phyloP scores from a whole-genome alignment of 306 rosid species.

The Vigna radiata region DNA sequence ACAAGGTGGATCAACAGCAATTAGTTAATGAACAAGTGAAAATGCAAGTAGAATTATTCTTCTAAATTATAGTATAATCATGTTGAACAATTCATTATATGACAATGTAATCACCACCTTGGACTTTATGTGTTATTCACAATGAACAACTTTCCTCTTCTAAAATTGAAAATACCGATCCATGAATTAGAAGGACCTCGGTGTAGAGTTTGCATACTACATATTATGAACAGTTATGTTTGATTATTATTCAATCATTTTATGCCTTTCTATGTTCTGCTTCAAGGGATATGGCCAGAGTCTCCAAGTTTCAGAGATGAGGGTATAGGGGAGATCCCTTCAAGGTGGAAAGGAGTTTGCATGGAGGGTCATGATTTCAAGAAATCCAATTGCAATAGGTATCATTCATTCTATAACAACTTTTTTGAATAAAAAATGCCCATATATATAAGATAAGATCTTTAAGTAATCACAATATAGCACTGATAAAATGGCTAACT shows the following conservation, averaged over 20 bases:
- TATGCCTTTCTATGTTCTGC: constrained; percentile 24
- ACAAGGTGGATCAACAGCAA: neutral
- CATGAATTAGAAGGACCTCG: neutral
- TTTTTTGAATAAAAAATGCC: neutral
- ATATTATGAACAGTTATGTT: neutral
- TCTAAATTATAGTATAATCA: neutral
- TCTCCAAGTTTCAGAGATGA: constrained; percentile 80
- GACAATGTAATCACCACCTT: constrained; percentile 7
- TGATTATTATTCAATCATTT: constrained; percentile 8
- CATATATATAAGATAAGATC: neutral
- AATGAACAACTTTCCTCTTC: constrained; percentile 19
- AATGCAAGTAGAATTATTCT: neutral
- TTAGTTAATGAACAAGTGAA: neutral
- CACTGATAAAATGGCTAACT: neutral
- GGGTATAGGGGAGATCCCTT: constrained; percentile 78
- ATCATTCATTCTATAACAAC: constrained; percentile 37
- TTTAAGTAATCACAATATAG: neutral
- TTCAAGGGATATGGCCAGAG: constrained; percentile 93
- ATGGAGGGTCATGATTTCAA: constrained; percentile 85
- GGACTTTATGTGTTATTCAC: constrained; percentile 3
- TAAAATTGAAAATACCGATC: neutral
- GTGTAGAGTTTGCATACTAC: neutral
- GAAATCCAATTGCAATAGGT: constrained; percentile 91
- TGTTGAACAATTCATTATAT: neutral
- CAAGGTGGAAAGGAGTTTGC: constrained; percentile 90